A percentile compares a stretch with the other conserved stretches of the same genome.
Conservation (phyloP, 306 rosid genomes). For the Gastrolobium bilobum region DNA sequence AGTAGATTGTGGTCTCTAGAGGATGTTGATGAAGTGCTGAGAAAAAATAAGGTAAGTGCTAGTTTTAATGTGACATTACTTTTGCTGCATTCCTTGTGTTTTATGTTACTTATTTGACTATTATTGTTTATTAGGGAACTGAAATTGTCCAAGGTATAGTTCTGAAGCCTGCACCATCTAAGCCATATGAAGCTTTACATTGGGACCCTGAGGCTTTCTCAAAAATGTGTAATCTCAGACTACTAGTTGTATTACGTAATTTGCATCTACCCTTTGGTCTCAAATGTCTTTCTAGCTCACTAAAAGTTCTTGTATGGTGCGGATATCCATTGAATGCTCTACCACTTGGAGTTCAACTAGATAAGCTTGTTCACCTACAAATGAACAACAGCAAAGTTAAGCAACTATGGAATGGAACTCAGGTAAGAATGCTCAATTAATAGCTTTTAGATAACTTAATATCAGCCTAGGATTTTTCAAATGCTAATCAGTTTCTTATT, state of each 20-base stretch:
- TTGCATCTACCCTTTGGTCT: conserved; percentile 26
- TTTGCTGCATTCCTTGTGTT: too few species aligned
- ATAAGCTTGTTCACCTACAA: conserved; percentile 39
- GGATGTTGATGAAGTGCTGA: conserved; percentile 36
- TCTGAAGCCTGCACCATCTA: background rate
- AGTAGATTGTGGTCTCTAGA: conserved; percentile 42
- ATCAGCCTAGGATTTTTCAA: too few species aligned
- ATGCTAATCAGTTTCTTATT: background rate
- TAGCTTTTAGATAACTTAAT: background rate
- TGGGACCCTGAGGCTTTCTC: conserved; percentile 42
- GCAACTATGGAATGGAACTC: conserved; percentile 44
- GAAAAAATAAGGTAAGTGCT: conserved; percentile 25
- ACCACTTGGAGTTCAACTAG: background rate
- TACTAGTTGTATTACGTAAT: conserved; percentile 1
- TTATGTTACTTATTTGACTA: too few species aligned
- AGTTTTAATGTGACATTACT: background rate
- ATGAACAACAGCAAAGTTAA: conserved; percentile 17
- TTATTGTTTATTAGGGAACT: conserved; percentile 32
- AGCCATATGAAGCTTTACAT: conserved; percentile 10
- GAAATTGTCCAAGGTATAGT: conserved; percentile 13
- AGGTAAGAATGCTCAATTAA: background rate
- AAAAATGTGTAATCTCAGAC: conserved; percentile 36
- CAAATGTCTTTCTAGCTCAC: conserved; percentile 23
- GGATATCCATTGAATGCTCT: conserved; percentile 23
- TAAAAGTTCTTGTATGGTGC: conserved; percentile 37